These are phyloP conservation scores for Eremothecium gossypii DNA, from an alignment of 1,139 yeast species.

Conservation along the genomic window DNA sequence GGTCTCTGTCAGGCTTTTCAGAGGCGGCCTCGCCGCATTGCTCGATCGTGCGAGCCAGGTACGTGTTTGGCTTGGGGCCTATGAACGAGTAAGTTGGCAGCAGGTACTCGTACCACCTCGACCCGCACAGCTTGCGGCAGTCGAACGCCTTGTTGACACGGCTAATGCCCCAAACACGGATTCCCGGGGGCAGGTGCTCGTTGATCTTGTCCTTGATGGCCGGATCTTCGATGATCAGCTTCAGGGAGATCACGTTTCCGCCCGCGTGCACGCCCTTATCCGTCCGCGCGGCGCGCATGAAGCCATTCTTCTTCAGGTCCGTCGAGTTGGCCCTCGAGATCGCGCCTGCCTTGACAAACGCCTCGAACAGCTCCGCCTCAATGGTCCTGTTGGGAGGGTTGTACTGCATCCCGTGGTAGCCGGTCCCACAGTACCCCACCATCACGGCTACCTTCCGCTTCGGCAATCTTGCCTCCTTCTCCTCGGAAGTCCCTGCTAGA, in stretches of 20 bases:
- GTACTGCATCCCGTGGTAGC: slow-evolving; percentile 95
- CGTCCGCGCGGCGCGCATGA: slow-evolving; percentile 95
- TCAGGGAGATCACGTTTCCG: slow-evolving; percentile 79
- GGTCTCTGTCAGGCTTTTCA: slow-evolving; percentile 50
- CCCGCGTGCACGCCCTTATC: slow-evolving; percentile 99
- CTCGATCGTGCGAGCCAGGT: slow-evolving; percentile 50
- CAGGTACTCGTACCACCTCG: slow-evolving; percentile 86
- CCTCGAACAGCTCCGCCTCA: slow-evolving; percentile 77
- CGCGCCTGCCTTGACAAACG: slow-evolving; percentile 84
- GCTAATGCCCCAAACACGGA: slow-evolving; percentile 87
- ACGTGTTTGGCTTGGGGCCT: slow-evolving; percentile 77
- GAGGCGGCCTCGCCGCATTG: slow-evolving; percentile 48
- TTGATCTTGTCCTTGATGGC: slow-evolving; percentile 69
- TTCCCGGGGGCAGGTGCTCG: slow-evolving; percentile 66
- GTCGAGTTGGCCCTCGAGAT: slow-evolving; percentile 80
- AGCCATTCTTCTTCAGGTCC: slow-evolving; percentile 82
- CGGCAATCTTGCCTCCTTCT: slow-evolving; percentile 37
- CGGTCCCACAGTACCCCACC: slow-evolving; percentile 97
- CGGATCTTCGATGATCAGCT: slow-evolving; percentile 82
- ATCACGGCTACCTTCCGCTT: slow-evolving; percentile 73
- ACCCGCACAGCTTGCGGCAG: slow-evolving; percentile 90
- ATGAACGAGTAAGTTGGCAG: slow-evolving; percentile 83
- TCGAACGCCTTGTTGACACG: slow-evolving; percentile 88
- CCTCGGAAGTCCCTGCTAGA: slow-evolving; percentile 44
- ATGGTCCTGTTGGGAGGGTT: slow-evolving; percentile 88